Conservation (phyloP, 208 protist genomes). For the Leishmania braziliensis region DNA sequence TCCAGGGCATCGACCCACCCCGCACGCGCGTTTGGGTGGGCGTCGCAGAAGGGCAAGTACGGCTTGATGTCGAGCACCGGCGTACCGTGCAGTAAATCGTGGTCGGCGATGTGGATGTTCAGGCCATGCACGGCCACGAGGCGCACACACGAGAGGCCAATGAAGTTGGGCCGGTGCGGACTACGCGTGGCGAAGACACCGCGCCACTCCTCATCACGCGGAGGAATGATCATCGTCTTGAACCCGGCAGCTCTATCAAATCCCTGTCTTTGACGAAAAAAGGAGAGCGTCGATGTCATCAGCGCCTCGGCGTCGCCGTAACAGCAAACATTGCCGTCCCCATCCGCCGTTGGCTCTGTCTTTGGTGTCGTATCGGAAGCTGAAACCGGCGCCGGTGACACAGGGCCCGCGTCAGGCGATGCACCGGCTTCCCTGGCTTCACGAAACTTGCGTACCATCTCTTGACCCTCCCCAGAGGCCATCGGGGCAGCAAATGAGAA, state of each 20-base stretch:
- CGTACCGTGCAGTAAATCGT: conserved; percentile 96
- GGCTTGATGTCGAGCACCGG: conserved; percentile 97
- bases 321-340: neutral
- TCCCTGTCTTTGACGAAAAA: conserved; percentile 58
- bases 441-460: conserved; percentile 28
- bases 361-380: neutral
- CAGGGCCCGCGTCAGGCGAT: neutral
- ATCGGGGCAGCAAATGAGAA: conserved; percentile 83
- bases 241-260: conserved; percentile 62
- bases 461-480: conserved; percentile 62
- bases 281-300: conserved; percentile 17
- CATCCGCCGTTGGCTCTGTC: neutral
- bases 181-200: conserved; percentile 93
- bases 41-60: conserved; percentile 92
- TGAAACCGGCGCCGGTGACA: neutral
- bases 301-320: neutral
- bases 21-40: conserved; percentile 70
- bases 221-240: conserved; percentile 87
- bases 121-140: conserved; percentile 82
- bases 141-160: conserved; percentile 87
- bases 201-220: conserved; percentile 74
- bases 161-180: conserved; percentile 92
- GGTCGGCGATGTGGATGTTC: conserved; percentile 88
- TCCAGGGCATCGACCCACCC: conserved; percentile 88
- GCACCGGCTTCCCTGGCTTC: conserved; percentile 3